A percentile compares a stretch with the other conserved stretches of the same genome.
Evolutionary conservation across 495 filamentous ascomycete genomes (phyloP).

Genomic region (Parathielavia appendiculata): DNA sequence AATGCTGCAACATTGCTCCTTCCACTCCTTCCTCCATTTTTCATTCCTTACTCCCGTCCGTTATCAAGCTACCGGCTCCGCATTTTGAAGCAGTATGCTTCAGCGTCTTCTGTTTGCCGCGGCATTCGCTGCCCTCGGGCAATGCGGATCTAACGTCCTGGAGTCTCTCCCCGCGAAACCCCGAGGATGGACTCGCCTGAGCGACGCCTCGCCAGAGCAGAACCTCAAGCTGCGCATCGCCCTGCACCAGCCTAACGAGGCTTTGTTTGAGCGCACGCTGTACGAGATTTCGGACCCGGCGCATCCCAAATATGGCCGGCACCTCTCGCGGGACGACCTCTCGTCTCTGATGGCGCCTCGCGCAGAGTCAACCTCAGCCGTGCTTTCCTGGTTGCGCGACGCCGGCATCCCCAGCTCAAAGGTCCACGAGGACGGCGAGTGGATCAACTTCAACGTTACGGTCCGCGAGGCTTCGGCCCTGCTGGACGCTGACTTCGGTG

Average conservation of each 20-base stretch:
- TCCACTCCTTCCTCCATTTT: no score
- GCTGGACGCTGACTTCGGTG: conserved; percentile 6
- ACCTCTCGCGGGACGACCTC: conserved; percentile 3
- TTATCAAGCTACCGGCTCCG: background rate
- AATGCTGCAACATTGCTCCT: background rate
- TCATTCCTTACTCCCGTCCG: background rate
- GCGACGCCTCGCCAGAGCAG: background rate
- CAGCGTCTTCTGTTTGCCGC: background rate
- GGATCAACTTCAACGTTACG: background rate
- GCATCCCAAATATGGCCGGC: background rate
- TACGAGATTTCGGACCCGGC: conserved; percentile 6
- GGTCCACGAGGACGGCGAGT: conserved; percentile 2
- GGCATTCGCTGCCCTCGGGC: conserved; percentile 3
- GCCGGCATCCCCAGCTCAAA: background rate
- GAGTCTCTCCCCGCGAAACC: background rate
- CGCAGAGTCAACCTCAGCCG: conserved; percentile 4
- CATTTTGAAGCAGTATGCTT: background rate
- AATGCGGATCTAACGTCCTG: background rate
- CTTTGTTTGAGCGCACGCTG: conserved; percentile 3
- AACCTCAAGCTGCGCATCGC: conserved; percentile 6
- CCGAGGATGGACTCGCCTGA: conserved; percentile 1
- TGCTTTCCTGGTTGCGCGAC: conserved; percentile 1
- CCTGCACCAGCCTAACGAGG: conserved; percentile 6
- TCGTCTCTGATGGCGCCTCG: conserved; percentile 2
- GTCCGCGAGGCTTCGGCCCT: conserved; percentile 3